Evolutionary conservation across 768 basidiomycete genomes (phyloP).

Genomic region (Mycena albidolilacea): DNA sequence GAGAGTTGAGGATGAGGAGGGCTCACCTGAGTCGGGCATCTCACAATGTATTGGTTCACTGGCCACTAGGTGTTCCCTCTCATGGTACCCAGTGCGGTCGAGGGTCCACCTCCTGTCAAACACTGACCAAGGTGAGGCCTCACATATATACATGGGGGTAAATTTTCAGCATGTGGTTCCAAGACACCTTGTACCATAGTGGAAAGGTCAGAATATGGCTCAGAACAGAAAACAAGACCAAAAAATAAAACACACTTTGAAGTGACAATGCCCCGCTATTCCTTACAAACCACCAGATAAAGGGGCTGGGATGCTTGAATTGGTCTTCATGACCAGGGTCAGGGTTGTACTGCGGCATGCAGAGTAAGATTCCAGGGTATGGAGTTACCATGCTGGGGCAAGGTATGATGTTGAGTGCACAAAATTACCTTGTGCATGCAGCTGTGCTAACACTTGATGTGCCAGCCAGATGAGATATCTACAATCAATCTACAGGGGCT

Average conservation of each 20-base stretch:
- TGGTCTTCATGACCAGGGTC: background rate
- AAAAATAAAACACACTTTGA: background rate
- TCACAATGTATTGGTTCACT: too few species aligned
- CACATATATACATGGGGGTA: conserved; percentile 1
- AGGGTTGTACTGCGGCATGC: background rate
- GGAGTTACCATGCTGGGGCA: background rate
- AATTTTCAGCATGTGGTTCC: background rate
- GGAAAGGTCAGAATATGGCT: background rate
- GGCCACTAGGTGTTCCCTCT: too few species aligned
- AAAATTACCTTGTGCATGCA: too few species aligned
- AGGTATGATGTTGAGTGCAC: background rate
- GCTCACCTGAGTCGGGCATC: too few species aligned
- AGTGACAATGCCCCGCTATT: background rate
- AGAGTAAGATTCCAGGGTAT: background rate
- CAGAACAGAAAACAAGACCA: too few species aligned
- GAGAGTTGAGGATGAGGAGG: too few species aligned
- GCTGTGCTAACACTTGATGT: too few species aligned
- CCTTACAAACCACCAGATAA: background rate
- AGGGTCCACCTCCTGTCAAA: too few species aligned
- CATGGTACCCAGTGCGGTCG: too few species aligned
- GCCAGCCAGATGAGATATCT: too few species aligned
- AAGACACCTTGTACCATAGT: background rate
- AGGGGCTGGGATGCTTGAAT: background rate
- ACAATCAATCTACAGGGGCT: too few species aligned
- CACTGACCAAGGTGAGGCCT: background rate